Percentiles rank a stretch among this genome's conserved stretches.
These are phyloP conservation scores for Penicillium taxi DNA, from an alignment of 495 filamentous ascomycete genomes.

Conservation along the genomic window DNA sequence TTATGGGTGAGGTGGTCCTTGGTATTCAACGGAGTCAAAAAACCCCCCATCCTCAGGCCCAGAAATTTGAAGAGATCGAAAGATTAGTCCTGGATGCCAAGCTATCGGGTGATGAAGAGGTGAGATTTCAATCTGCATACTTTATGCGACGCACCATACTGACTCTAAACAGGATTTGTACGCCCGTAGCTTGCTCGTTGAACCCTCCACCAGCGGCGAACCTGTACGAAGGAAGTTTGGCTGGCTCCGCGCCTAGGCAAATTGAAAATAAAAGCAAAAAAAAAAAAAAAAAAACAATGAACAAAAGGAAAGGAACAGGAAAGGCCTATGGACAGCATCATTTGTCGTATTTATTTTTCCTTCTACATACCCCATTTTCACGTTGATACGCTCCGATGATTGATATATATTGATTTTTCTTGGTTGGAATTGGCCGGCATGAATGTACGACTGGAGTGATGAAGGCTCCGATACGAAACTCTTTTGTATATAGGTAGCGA, in stretches of 20 bases:
- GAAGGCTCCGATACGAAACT: slow-evolving; percentile 4
- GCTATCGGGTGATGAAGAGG: slow-evolving; percentile 44
- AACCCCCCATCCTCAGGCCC: slow-evolving; percentile 66
- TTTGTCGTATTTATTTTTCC: not conserved
- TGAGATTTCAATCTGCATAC: slow-evolving; percentile 13
- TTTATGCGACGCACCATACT: slow-evolving; percentile 5
- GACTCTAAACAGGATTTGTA: slow-evolving; percentile 32
- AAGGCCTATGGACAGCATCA: too few species aligned
- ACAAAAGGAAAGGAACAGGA: too few species aligned
- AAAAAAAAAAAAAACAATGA: too few species aligned
- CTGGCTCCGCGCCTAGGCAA: slow-evolving; percentile 33
- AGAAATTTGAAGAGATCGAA: slow-evolving; percentile 55
- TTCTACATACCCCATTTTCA: slow-evolving; percentile 13
- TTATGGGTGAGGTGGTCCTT: slow-evolving; percentile 85
- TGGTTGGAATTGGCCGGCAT: slow-evolving; percentile 6
- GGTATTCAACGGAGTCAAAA: slow-evolving; percentile 86
- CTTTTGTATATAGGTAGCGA: slow-evolving; percentile 23
- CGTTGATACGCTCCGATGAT: slow-evolving; percentile 25
- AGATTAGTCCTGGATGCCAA: slow-evolving; percentile 66
- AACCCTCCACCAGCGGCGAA: slow-evolving; percentile 36
- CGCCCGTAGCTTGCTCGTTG: slow-evolving; percentile 38
- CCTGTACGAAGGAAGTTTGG: slow-evolving; percentile 36
- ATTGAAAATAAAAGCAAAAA: too few species aligned
- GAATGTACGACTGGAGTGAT: slow-evolving; percentile 7
- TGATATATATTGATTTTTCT: slow-evolving; percentile 14